Evolutionary conservation across 768 basidiomycete genomes (phyloP).

Genomic region (Suillus lakei): DNA sequence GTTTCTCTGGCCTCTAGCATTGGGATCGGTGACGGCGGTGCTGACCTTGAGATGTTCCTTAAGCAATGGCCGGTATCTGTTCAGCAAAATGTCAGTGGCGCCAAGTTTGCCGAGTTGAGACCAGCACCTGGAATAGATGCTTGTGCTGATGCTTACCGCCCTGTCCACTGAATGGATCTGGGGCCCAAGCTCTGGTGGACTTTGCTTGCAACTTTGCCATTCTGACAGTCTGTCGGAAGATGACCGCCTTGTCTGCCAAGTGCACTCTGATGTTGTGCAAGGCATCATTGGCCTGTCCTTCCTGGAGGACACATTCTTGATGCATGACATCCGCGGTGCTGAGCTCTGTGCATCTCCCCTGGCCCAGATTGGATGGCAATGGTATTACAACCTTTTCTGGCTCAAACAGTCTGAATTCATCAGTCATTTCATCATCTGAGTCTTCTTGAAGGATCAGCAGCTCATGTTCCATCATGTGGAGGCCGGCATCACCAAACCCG

Average conservation of each 20-base stretch:
- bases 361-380: too few relatives aligned
- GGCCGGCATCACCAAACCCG: too few relatives aligned
- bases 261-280: conserved; percentile 10
- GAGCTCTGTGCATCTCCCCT: neutral
- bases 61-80: neutral
- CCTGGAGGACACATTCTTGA: conserved; percentile 12
- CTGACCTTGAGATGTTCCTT: conserved; percentile 6
- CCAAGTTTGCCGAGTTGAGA: neutral
- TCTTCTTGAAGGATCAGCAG: too few relatives aligned
- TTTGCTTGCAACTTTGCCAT: neutral
- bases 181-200: conserved; percentile 5
- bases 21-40: conserved; percentile 7
- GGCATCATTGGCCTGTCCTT: conserved; percentile 21
- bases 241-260: conserved; percentile 15
- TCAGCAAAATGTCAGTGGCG: neutral
- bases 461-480: too few relatives aligned
- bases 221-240: conserved; percentile 1
- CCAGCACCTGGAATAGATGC: conserved; percentile 1
- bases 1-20: conserved; percentile 3
- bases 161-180: neutral
- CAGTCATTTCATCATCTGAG: too few relatives aligned
- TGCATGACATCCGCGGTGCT: neutral
- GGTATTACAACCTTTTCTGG: too few relatives aligned
- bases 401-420: too few relatives aligned
- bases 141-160: neutral